These are phyloP conservation scores for Spathaspora sp. DNA, from an alignment of 1,139 yeast species.

Conservation along the genomic window DNA sequence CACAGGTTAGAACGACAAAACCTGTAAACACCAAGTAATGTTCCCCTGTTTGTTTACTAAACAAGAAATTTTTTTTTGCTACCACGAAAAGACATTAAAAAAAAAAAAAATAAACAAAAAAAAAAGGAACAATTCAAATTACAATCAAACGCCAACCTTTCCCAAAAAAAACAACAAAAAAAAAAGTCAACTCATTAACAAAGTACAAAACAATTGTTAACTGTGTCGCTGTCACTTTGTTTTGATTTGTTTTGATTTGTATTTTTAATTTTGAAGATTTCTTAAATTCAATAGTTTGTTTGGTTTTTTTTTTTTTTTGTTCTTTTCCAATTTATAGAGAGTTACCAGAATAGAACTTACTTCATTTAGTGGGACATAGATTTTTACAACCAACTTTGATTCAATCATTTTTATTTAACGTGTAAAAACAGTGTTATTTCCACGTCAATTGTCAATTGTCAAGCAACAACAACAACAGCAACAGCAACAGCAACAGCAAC, in stretches of 20 bases:
- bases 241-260: neutral
- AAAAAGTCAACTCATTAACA: too few relatives aligned
- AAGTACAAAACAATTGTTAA: too few relatives aligned
- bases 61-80: neutral
- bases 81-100: neutral
- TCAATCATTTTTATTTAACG: neutral
- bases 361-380: neutral
- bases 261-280: too few relatives aligned
- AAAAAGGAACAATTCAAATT: neutral
- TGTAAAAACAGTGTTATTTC: neutral
- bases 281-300: too few relatives aligned
- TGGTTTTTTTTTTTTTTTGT: too few relatives aligned
- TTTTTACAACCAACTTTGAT: neutral
- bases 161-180: too few relatives aligned
- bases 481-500: too few relatives aligned
- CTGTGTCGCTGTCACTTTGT: neutral
- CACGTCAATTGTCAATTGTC: too few relatives aligned
- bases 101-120: neutral
- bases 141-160: neutral
- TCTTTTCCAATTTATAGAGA: neutral
- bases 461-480: too few relatives aligned
- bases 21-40: constrained; percentile 4
- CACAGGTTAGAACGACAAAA: neutral
- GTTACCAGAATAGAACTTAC: too few relatives aligned
- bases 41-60: constrained; percentile 4